phyloP scores from a whole-genome alignment of 306 rosid genomes.

The Medicago arabica region DNA sequence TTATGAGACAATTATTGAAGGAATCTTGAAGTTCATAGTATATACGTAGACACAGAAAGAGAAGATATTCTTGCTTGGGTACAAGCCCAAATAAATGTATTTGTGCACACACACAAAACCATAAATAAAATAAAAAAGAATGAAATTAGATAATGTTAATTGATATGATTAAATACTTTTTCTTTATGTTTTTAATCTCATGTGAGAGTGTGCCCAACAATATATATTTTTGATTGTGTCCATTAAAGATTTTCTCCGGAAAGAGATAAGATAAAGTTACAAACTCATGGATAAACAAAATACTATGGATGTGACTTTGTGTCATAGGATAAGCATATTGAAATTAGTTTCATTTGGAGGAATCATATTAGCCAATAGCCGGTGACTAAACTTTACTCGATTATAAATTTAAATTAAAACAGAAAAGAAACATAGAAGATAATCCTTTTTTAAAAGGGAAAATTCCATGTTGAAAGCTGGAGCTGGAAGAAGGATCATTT shows the following conservation, averaged over 20 bases:
- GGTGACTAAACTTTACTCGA: neutral
- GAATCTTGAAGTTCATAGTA: neutral
- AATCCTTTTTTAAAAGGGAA: neutral
- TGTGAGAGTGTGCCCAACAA: too few relatives aligned
- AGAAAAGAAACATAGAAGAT: conserved; percentile 3
- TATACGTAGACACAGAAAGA: neutral
- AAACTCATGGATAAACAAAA: neutral
- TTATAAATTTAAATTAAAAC: neutral
- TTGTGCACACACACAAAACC: too few relatives aligned
- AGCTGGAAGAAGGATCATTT: neutral
- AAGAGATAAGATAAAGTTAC: neutral
- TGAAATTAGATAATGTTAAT: too few relatives aligned
- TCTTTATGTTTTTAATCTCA: too few relatives aligned
- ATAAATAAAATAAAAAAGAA: too few relatives aligned
- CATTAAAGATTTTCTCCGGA: too few relatives aligned
- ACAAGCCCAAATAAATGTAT: too few relatives aligned
- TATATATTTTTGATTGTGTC: too few relatives aligned
- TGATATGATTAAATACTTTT: too few relatives aligned
- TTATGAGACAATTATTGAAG: conserved; percentile 14
- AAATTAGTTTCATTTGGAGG: neutral
- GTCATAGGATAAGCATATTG: neutral
- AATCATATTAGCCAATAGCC: conserved; percentile 5
- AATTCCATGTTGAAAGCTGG: too few relatives aligned
- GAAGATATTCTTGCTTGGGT: too few relatives aligned
- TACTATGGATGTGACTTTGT: conserved; percentile 3